Base-by-base conservation (phyloP, 441 rosid genomes). In the Eutrema salsugineum region DNA sequence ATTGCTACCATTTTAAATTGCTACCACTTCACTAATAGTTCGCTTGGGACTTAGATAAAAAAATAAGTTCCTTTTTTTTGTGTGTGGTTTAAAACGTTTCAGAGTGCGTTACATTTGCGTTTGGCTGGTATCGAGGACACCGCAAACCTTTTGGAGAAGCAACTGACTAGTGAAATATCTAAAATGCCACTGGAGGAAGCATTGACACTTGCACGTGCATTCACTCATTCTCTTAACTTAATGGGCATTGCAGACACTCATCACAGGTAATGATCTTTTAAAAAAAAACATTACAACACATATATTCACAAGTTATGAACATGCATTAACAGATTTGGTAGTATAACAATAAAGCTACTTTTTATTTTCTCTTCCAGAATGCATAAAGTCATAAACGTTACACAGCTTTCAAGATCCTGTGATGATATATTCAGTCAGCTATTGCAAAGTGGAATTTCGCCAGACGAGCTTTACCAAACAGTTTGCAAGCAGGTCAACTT, bases 231-330 rank as follows among this genome's bases (percentile, higher is more conserved):
- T 78, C 98, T 93, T 54, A 91, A 86, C 80, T 72, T 93, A 75
- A 91, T 87, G 97, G 90, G 97, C 59, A 86, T 91, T 70, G 97
- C 97, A 9, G 98, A 93, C 80, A 91, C 98, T 36, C 94, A 93
- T 78, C 98, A 89, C 76, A 81, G 98, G 98, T 90, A 19, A 39
- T 28, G 28, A 4, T 32, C 15, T 27, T 54, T 8, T 54, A 44
- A 44, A n/a, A n/a, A n/a, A n/a, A n/a, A 36, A 60, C 44, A 11
- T 42, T 28, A 62, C 39, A 15, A 11, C 67, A 47, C 4, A 17
- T 3, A 6, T 8, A 46, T 46, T 8, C 8, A 24, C 12, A 42
- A 40, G n/a, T 33, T 1, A 15, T 22, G 58, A 40, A 47, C 65
- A 62, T 16, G 27, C 66, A 62, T 53, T 5, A 49, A 11, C 50